Evolutionary conservation across 495 filamentous ascomycete species (phyloP).

Genomic region (Mycothermus thermophilus): DNA sequence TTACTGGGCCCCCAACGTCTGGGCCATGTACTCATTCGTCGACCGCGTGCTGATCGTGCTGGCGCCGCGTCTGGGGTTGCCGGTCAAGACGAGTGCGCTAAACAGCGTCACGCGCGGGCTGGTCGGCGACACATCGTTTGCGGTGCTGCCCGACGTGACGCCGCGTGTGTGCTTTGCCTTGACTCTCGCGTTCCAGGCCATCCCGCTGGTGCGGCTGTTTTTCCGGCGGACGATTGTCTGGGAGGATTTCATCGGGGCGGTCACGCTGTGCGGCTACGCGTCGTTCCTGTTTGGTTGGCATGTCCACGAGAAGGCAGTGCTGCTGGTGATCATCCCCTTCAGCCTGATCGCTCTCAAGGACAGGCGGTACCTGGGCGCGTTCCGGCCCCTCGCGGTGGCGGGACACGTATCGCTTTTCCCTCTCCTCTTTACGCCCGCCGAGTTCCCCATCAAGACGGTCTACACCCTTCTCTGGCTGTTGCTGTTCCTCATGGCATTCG

Average conservation of each 20-base stretch:
- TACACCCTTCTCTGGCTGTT: slow-evolving; percentile 91
- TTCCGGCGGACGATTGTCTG: slow-evolving; percentile 61
- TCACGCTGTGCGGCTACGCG: slow-evolving; percentile 91
- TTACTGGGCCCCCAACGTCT: slow-evolving; percentile 96
- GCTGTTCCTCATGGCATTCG: slow-evolving; percentile 72
- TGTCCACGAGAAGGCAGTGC: slow-evolving; percentile 93
- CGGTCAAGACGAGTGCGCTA: slow-evolving; percentile 57
- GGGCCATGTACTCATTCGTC: slow-evolving; percentile 90
- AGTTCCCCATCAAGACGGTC: slow-evolving; percentile 83
- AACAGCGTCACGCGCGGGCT: slow-evolving; percentile 84
- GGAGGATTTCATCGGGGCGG: slow-evolving; percentile 74
- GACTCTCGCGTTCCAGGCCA: slow-evolving; percentile 70
- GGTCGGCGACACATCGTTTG: slow-evolving; percentile 91
- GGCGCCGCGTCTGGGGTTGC: slow-evolving; percentile 62
- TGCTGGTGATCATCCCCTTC: slow-evolving; percentile 91
- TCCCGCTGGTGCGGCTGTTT: slow-evolving; percentile 74
- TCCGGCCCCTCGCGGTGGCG: slow-evolving; percentile 79
- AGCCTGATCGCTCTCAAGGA: slow-evolving; percentile 87
- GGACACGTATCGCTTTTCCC: slow-evolving; percentile 94
- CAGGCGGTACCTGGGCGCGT: slow-evolving; percentile 80
- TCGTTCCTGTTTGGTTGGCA: slow-evolving; percentile 99
- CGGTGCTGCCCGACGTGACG: slow-evolving; percentile 75
- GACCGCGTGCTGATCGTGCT: slow-evolving; percentile 74
- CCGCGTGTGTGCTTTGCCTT: slow-evolving; percentile 67
- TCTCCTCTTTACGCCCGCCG: slow-evolving; percentile 76